Conservation (phyloP, 805 yeast genomes). For the Yarrowia sp. region DNA sequence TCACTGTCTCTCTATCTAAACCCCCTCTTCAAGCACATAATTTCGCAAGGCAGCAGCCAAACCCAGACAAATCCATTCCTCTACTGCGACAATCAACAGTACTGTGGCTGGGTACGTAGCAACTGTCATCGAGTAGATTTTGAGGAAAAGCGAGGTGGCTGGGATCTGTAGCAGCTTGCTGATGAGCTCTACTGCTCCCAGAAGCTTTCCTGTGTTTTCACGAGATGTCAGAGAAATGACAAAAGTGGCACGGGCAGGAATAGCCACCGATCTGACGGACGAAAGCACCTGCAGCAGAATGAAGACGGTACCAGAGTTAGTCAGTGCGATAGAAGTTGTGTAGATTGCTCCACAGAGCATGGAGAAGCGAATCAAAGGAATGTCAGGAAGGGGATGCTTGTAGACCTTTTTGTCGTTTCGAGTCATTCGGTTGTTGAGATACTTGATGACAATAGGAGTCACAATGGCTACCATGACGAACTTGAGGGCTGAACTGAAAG, state of each 20-base stretch:
- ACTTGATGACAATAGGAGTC: constrained; percentile 1
- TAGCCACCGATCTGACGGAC: not conserved
- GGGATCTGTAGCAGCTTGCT: constrained; percentile 8
- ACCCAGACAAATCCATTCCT: constrained; percentile 13
- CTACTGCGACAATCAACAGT: not conserved
- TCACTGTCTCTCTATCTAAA: too few relatives aligned
- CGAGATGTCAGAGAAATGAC: not conserved
- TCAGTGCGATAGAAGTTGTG: not conserved
- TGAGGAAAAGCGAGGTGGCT: not conserved
- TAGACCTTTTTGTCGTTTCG: not conserved
- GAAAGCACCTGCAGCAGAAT: not conserved
- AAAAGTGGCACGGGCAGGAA: constrained; percentile 15
- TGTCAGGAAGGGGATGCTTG: not conserved
- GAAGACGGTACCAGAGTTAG: constrained; percentile 1
- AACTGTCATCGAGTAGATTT: constrained; percentile 2
- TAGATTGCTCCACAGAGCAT: constrained; percentile 4
- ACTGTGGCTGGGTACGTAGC: constrained; percentile 16
- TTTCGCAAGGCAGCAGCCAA: not conserved
- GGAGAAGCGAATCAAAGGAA: constrained; percentile 11
- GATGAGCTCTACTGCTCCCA: constrained; percentile 15
- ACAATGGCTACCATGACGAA: not conserved
- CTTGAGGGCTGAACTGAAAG: not conserved
- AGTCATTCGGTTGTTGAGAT: not conserved
- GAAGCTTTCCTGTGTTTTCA: constrained; percentile 5
- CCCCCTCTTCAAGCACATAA: not conserved